Evolutionary conservation across 202 grass and related monocot genomes (phyloP).

Genomic region (Digitaria exilis): DNA sequence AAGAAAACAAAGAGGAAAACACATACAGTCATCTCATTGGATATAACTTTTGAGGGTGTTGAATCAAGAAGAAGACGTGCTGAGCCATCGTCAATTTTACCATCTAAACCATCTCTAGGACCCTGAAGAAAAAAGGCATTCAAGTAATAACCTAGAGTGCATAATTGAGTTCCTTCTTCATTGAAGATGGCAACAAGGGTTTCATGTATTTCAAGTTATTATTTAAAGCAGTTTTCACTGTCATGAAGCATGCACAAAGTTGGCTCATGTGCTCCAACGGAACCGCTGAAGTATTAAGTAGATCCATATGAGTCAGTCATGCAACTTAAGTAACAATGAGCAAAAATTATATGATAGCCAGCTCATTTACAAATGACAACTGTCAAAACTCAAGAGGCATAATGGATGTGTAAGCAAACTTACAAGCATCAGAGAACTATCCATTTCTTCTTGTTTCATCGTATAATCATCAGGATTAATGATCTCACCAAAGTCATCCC

Average conservation of each 20-base stretch:
- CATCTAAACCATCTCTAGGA: slow-evolving; percentile 73
- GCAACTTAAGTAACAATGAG: background rate
- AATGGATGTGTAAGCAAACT: slow-evolving; percentile 44
- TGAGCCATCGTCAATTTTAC: slow-evolving; percentile 85
- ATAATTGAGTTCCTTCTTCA: background rate
- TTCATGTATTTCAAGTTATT: slow-evolving; percentile 12
- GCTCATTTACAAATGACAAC: background rate
- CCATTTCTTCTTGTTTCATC: slow-evolving; percentile 79
- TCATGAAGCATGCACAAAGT: slow-evolving; percentile 23
- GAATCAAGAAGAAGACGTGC: slow-evolving; percentile 82
- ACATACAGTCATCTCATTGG: slow-evolving; percentile 85
- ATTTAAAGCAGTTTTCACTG: slow-evolving; percentile 20
- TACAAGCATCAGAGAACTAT: slow-evolving; percentile 74
- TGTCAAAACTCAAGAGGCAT: slow-evolving; percentile 7
- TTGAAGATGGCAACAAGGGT: background rate
- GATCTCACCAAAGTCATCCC: slow-evolving; percentile 98
- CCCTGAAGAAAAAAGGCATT: slow-evolving; percentile 56
- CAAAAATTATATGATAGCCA: background rate
- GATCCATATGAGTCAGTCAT: background rate
- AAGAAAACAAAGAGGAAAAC: slow-evolving; percentile 7
- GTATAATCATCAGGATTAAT: slow-evolving; percentile 90
- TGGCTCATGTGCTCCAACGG: slow-evolving; percentile 5
- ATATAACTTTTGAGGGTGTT: slow-evolving; percentile 91
- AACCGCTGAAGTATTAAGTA: background rate
- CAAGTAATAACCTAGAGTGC: slow-evolving; percentile 19